Base-by-base conservation (phyloP, 2,329 filamentous ascomycete species). In the Eutypella sp. region DNA sequence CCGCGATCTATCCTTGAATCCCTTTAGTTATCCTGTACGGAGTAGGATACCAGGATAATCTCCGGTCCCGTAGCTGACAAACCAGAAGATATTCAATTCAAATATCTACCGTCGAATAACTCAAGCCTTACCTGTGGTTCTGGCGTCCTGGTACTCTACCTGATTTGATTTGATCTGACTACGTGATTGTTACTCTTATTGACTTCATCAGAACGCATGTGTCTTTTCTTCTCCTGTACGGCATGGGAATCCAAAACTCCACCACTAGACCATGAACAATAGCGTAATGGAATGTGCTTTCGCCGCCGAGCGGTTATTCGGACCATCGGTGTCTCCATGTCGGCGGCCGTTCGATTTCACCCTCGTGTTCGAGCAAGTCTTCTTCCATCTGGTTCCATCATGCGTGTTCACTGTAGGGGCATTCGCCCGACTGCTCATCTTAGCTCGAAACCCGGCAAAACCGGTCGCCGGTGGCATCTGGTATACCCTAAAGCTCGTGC, bases 331-430 rank as follows among this genome's bases (percentile, higher is more conserved):
- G 20, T 4, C 44, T 22, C 19, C 34, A 33, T 54, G 50, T 48
- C 52, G 50, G 18, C 45, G 50, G 24, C 18, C 25, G 24, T 49
- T 53, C 18, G 50, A 54, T 31, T 53, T 54, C 40, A 54, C 50
- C 9, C 42, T 54, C 27, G 42, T 48, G 5, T 53, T 54, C 15
- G 48, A 51, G 19, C 47, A 54, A 23, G 36, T 51, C 10, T 46
- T 54, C 41, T 52, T 54, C 31, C 47, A 39, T 20, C 29, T 53
- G 11, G 43, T 51, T 20, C 52, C 50, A 19, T 44, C 47, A 9
- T 24, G 18, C 20, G 15, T 47, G n/a, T 53, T 54, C 20, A 3
- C 49, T 24, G n/a, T 41, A 15, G 25, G 19, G 9, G 46, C 48
- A n/a, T 23, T 37, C 11, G 39, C 10, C 16, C 48, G 48, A 36